Percentiles rank a stretch among this genome's conserved stretches.
Conservation (phyloP, 805 yeast genomes). For the Candida vaughaniae region DNA sequence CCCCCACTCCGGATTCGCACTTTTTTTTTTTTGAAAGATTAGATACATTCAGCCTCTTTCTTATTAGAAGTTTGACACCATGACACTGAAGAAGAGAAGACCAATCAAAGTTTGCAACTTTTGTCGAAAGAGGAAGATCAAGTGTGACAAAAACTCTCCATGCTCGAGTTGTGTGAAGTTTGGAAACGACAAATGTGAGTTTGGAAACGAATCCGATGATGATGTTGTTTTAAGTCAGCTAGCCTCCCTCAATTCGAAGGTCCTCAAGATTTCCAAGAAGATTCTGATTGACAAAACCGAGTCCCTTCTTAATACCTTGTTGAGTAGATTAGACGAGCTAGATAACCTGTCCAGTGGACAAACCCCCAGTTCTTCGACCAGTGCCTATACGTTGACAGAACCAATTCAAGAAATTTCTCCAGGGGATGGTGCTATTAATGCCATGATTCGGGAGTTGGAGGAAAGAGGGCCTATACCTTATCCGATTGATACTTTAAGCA, state of each 20-base stretch:
- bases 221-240: constrained; percentile 3
- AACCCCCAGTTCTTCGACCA: not conserved
- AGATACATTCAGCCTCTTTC: not conserved
- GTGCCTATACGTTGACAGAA: no score
- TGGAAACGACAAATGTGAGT: constrained; percentile 13
- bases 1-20: no score
- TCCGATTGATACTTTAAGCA: not conserved
- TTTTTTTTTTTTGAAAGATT: no score
- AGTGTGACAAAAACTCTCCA: constrained; percentile 37
- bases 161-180: constrained; percentile 32
- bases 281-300: constrained; percentile 1
- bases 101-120: constrained; percentile 22
- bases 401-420: not conserved
- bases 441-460: not conserved
- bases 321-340: constrained; percentile 1
- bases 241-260: constrained; percentile 1
- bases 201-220: constrained; percentile 4
- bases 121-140: constrained; percentile 37
- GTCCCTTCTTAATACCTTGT: not conserved
- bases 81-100: constrained; percentile 3
- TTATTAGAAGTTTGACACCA: not conserved
- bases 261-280: constrained; percentile 1
- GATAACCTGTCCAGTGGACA: not conserved
- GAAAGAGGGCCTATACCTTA: not conserved
- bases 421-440: not conserved